Base-by-base conservation (phyloP, 345 rosid species). In the Acer negundo region DNA sequence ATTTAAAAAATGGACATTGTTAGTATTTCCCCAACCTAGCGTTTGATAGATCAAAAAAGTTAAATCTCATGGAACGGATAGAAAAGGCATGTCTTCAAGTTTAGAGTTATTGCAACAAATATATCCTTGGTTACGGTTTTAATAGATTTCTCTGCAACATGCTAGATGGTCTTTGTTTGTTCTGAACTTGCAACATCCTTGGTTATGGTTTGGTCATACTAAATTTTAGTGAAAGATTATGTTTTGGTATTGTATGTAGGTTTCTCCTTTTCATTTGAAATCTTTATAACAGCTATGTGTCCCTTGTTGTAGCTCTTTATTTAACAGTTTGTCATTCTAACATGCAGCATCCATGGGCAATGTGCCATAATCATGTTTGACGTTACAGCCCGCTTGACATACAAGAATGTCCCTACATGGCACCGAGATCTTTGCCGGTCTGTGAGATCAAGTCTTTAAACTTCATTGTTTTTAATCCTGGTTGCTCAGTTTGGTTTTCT, bases 381-480 rank as follows among this genome's bases (percentile, higher is more conserved):
- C 67, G 99, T 95, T 51, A 95, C 99, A 16, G 98, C 99, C 15
- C 86, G 99, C 38, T 82, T 96, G 83, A 96, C 98, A 0, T 96
- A 96, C 85, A 96, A 96, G 89, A 96, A 96, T 84, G 97, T 96
- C n/a, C 98, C 98, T 5, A 95, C 98, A 61, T 95, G 99, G 99
- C 98, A 95, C 62, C 90, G 99, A 19, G 98, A 95, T 79, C 98
- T 95, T 1, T 93, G 97, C 92, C 79, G 98, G 97, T 93, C n/a
- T 44, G 78, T 75, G 28, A 35, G 19, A 67, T 61, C 26, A 42
- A 46, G 7, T 62, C 26, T 17, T 19, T 69, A 31, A 49, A 38
- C 6, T 70, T 67, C 7, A 8, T 20, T 42, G 28, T 17, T 69
- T 44, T 1, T 6, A 15, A 22, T 28, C 47, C 12, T 67, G 53